Base-by-base conservation (phyloP, 352 stramenopile species). In the Phytophthora hibernalis region DNA sequence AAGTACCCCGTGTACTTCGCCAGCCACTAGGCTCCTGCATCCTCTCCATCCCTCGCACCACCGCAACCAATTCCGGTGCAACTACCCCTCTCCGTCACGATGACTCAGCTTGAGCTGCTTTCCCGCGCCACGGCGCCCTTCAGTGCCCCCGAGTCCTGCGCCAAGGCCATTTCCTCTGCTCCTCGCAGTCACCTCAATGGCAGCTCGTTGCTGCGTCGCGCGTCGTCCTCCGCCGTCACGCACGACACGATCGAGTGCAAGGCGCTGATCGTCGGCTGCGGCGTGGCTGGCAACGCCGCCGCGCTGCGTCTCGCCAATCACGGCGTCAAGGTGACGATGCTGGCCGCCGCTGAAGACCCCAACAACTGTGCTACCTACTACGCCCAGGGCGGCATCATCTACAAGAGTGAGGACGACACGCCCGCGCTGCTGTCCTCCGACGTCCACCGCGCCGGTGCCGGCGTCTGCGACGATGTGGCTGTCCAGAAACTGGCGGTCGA, bases 321-420 rank as follows among this genome's bases (percentile, higher is more conserved):
- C 18, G 89, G 89, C 24, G 43, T 96, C 49, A 80, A 82, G 24
- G 89, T 96, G n/a, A 93, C 83, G 0, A 91, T 96, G 78, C 61
- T 96, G 20, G 70, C 85, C 13, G 82, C 87, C 9, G 82, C 89
- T 1, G 61, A 89, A 43, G 74, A 97, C 61, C 76, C 79, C 15
- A 80, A 89, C 67, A 87, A 98, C 74, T 98, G 94, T 72, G 98
- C 98, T 59, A 98, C 90, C 2, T 98, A 95, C 65, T 99, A 95
- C 80, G 96, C 96, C 4, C 96, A 99, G 68, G 96, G 96, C 24
- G 96, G 96, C 5, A 98, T 99, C 64, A 98, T 99, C 59, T 99
- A 98, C 81, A 93, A 94, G 65, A 82, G 84, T 30, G 59, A 82
- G 26, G 87, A 97, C 58, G 95, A 98, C 71, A 88, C 90, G 20